These are phyloP conservation scores for Mycena indigotica DNA, from an alignment of 768 basidiomycete species.

Conservation along the genomic window DNA sequence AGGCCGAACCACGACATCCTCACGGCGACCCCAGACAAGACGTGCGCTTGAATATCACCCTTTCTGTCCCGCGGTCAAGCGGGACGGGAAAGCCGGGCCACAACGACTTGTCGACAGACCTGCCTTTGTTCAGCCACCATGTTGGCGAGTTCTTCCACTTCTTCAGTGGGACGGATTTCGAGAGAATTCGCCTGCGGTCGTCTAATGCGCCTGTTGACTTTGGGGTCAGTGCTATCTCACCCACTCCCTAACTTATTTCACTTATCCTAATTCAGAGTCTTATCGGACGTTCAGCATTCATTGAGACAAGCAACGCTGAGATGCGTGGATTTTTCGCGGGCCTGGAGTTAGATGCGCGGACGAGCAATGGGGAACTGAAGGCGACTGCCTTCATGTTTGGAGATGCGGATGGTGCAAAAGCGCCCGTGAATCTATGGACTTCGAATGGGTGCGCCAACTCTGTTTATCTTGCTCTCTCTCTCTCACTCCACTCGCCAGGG, in stretches of 20 bases:
- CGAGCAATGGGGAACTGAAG: slow-evolving; percentile 3
- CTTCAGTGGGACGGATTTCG: slow-evolving; percentile 8
- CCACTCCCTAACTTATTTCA: neutral
- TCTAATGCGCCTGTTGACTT: slow-evolving; percentile 5
- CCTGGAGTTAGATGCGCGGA: neutral
- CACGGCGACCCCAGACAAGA: slow-evolving; percentile 1
- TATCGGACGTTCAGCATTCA: neutral
- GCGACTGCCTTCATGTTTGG: slow-evolving; percentile 9
- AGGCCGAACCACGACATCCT: slow-evolving; percentile 13
- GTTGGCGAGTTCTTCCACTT: slow-evolving; percentile 5
- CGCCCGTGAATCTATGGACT: slow-evolving; percentile 6
- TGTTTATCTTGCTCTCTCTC: neutral
- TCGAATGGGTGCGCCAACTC: slow-evolving; percentile 12
- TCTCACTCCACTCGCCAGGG: neutral
- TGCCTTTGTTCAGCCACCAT: slow-evolving; percentile 8
- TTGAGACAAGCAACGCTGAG: slow-evolving; percentile 11
- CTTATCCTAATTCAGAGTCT: neutral
- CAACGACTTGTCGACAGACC: slow-evolving; percentile 15
- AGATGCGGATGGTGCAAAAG: slow-evolving; percentile 1
- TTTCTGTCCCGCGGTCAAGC: slow-evolving; percentile 2
- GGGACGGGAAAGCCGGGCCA: neutral
- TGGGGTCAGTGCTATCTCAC: slow-evolving; percentile 5
- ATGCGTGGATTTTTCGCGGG: slow-evolving; percentile 9
- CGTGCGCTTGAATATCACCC: slow-evolving; percentile 7
- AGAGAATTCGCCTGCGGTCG: slow-evolving; percentile 11